Conservation (phyloP, 208 protist species). For the Acanthamoeba healyi region DNA sequence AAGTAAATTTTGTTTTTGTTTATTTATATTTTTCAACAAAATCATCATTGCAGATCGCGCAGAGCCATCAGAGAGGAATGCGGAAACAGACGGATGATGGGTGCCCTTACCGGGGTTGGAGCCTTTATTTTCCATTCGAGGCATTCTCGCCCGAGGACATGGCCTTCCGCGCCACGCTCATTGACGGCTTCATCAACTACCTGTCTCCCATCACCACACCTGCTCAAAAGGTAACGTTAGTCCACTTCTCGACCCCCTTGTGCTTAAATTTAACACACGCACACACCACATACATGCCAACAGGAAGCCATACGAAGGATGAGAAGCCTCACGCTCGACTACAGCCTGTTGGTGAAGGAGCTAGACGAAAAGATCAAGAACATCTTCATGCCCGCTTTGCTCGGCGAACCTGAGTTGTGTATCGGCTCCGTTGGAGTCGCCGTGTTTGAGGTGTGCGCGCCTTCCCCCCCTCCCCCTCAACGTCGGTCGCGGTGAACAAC, state of each 20-base stretch:
- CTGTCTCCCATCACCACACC: neutral
- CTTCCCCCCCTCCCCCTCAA: neutral
- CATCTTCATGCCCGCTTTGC: slow-evolving; percentile 1
- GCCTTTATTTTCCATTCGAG: slow-evolving; percentile 24
- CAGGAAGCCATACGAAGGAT: neutral
- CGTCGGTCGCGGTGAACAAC: too few species aligned
- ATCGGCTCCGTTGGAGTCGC: slow-evolving; percentile 38
- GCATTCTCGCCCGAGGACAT: slow-evolving; percentile 40
- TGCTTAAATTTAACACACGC: too few species aligned
- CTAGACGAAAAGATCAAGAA: neutral
- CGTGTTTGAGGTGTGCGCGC: slow-evolving; percentile 7
- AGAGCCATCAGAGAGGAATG: too few species aligned
- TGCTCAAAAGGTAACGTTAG: slow-evolving; percentile 27
- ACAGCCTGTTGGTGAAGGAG: neutral
- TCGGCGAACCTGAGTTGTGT: slow-evolving; percentile 1
- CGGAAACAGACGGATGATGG: too few species aligned
- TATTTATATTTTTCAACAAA: too few species aligned
- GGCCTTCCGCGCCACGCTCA: neutral
- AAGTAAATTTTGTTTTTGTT: too few species aligned
- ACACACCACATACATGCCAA: too few species aligned
- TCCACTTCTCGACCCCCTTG: neutral
- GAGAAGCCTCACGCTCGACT: slow-evolving; percentile 32
- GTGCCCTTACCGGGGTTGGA: neutral
- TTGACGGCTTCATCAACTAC: slow-evolving; percentile 59
- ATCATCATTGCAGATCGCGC: neutral